A percentile compares a stretch with the other conserved stretches of the same genome.
phyloP scores from a whole-genome alignment of 2,329 filamentous ascomycete species.

The Penicillium sp. region DNA sequence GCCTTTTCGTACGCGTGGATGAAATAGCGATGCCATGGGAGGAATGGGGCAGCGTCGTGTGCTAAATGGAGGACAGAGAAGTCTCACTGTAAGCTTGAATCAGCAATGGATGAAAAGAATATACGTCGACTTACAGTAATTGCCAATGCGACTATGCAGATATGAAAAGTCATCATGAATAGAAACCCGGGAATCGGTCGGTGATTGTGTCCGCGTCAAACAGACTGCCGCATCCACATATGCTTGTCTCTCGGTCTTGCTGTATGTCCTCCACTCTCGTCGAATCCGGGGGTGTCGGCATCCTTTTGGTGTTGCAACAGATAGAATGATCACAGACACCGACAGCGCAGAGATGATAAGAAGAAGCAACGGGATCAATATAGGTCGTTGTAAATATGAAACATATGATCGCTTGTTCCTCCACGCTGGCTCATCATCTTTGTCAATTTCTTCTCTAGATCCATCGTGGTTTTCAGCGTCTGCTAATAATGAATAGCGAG shows the following conservation, averaged over 20 bases:
- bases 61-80: background rate
- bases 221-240: background rate
- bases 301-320: background rate
- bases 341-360: background rate
- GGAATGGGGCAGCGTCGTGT: background rate
- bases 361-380: background rate
- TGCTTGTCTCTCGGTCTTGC: background rate
- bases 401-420: too few species aligned
- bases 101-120: background rate
- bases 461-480: too few species aligned
- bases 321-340: background rate
- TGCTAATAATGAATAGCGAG: too few species aligned
- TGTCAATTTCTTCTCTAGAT: too few species aligned
- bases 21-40: slow-evolving; percentile 3
- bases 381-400: background rate
- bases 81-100: background rate
- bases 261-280: background rate
- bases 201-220: background rate
- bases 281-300: background rate
- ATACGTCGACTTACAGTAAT: background rate
- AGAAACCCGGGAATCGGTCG: background rate
- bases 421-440: too few species aligned
- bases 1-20: background rate
- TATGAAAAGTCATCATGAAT: background rate
- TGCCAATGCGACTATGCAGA: background rate